Percentiles rank a stretch among this genome's conserved stretches.
Evolutionary conservation across 345 rosid species (phyloP).

Genomic region (Trapa incisa): DNA sequence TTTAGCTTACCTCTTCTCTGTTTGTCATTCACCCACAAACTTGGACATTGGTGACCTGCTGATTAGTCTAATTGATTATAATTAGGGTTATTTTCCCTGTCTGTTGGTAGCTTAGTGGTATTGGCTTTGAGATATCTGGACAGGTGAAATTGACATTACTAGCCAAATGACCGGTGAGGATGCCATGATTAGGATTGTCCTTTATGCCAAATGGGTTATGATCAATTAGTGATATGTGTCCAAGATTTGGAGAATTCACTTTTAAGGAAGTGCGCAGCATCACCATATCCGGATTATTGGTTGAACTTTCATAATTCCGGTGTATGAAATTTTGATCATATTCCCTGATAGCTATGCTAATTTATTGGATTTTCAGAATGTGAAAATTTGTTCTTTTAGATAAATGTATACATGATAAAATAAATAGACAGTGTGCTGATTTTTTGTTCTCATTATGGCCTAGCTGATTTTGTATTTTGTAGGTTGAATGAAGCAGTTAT

Average conservation of each 20-base stretch:
- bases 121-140: neutral
- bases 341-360: neutral
- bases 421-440: neutral
- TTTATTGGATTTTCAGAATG: neutral
- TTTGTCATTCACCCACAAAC: neutral
- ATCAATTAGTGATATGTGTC: neutral
- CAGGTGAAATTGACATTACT: neutral
- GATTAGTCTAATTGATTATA: no score
- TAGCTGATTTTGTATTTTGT: constrained; percentile 3
- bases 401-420: neutral
- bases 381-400: neutral
- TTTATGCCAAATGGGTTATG: neutral
- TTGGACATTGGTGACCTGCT: neutral
- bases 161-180: neutral
- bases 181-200: neutral
- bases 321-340: neutral
- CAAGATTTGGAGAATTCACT: neutral
- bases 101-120: neutral
- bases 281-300: neutral
- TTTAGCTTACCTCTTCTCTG: neutral
- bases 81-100: neutral
- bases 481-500: constrained; percentile 92
- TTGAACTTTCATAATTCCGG: neutral
- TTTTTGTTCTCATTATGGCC: neutral
- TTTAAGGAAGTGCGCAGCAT: neutral